Evolutionary conservation across 768 basidiomycete species (phyloP), one percentile per base, ranked within the genome.

Genomic region (Phlegmacium glaucopus): DNA sequence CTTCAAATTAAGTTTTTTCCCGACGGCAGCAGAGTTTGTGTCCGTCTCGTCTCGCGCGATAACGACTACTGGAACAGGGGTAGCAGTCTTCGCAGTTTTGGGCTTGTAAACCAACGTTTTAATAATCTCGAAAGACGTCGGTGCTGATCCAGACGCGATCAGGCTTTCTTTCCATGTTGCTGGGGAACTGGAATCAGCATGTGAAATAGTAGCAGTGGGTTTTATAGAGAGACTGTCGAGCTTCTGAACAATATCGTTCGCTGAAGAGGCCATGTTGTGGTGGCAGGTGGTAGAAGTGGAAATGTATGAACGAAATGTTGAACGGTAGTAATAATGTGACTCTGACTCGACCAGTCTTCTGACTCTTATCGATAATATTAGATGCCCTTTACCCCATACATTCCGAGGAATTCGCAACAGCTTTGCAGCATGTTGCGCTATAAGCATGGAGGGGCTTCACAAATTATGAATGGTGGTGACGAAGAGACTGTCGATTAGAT

Each of bases 71-170:
- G 93, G 94, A 44, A 91, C 77, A 1, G 91, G 83, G 26, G 78
- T 80, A 6, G 88, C 90, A 0, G 81, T 78, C 66, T 96, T 96
- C n/a, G 93, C 87, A 2, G 93, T 92, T 69, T 94, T 94, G 27
- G 94, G 94, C 64, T 97, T 97, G 84, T 91, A 95, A 47, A 95
- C 85, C 56, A 94, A 84, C 40, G 87, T 89, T 66, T 93, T 94
- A 63, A 88, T 77, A 57, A 90, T 75, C 63, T 88, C 80, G 60
- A 85, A 89, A 12, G 73, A 71, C 39, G 68, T 70, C 1, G 85
- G 83, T 17, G 76, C 69, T 10, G 75, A 68, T 32, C 75, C 55
- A 42, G 68, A 65, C 6, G 77, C 72, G 51, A 76, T 71, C 57
- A 96, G 68, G 37, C 84, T 80, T 37, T 83, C 83, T 54, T 80